Percentiles rank a stretch among this genome's conserved stretches.
These are phyloP conservation scores for Diplocarpon mali DNA, from an alignment of 2,329 filamentous ascomycete genomes.

Conservation along the genomic window DNA sequence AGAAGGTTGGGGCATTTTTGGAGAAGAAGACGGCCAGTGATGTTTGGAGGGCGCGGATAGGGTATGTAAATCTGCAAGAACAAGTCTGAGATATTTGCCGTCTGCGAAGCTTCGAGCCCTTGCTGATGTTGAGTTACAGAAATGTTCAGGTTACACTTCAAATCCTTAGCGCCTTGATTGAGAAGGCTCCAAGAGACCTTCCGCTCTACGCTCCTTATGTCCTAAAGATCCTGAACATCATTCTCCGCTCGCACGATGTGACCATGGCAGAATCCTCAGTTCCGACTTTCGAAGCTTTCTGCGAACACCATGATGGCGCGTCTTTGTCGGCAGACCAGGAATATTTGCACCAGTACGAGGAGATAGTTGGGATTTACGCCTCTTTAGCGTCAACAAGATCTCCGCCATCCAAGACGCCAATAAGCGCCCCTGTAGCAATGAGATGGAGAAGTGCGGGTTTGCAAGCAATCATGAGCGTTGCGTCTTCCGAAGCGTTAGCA, in stretches of 20 bases:
- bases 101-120: neutral
- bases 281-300: slow-evolving; percentile 78
- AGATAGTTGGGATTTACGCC: slow-evolving; percentile 70
- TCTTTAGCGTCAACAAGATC: slow-evolving; percentile 60
- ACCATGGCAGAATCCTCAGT: slow-evolving; percentile 88
- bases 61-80: slow-evolving; percentile 42
- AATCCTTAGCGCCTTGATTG: slow-evolving; percentile 82
- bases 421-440: slow-evolving; percentile 63
- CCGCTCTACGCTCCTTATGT: slow-evolving; percentile 79
- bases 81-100: neutral
- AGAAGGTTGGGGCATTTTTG: slow-evolving; percentile 89
- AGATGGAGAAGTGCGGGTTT: slow-evolving; percentile 67
- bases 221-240: slow-evolving; percentile 70
- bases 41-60: slow-evolving; percentile 79
- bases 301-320: slow-evolving; percentile 76
- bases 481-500: slow-evolving; percentile 67
- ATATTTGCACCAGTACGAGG: slow-evolving; percentile 73
- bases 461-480: slow-evolving; percentile 70
- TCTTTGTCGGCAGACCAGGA: slow-evolving; percentile 76
- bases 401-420: slow-evolving; percentile 38
- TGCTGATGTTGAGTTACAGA: slow-evolving; percentile 34
- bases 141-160: slow-evolving; percentile 93
- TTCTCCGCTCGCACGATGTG: slow-evolving; percentile 78
- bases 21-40: slow-evolving; percentile 90
- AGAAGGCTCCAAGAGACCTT: slow-evolving; percentile 83